Evolutionary conservation across 148 eudicot species (phyloP).

Genomic region (Nepenthes gracilis): DNA sequence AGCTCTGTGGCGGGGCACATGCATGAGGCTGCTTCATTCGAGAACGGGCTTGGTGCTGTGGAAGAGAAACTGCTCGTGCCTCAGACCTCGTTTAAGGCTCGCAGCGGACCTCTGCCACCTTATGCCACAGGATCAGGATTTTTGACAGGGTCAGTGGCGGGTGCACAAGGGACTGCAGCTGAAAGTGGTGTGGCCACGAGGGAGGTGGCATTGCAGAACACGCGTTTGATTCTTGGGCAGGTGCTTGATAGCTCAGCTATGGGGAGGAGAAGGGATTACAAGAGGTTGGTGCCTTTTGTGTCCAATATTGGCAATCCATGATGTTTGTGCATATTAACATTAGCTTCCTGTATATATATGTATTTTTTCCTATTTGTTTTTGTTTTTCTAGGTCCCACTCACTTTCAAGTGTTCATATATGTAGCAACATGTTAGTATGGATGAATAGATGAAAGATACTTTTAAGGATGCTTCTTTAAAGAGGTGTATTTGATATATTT

Average conservation of each 20-base stretch:
- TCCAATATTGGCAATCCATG: slow-evolving; percentile 48
- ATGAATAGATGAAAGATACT: too few species aligned
- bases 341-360: too few species aligned
- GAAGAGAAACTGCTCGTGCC: slow-evolving; percentile 82
- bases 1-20: slow-evolving; percentile 58
- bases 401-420: too few species aligned
- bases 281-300: slow-evolving; percentile 88
- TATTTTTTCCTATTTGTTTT: too few species aligned
- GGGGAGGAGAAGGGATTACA: slow-evolving; percentile 80
- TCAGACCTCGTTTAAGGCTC: slow-evolving; percentile 84
- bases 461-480: too few species aligned
- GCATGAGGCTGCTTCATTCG: slow-evolving; percentile 44
- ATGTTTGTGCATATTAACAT: background rate
- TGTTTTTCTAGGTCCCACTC: too few species aligned
- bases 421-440: too few species aligned
- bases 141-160: slow-evolving; percentile 29
- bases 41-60: slow-evolving; percentile 49
- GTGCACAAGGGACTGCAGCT: slow-evolving; percentile 18
- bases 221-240: slow-evolving; percentile 69
- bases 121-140: slow-evolving; percentile 50
- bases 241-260: slow-evolving; percentile 86
- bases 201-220: slow-evolving; percentile 83
- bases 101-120: slow-evolving; percentile 72
- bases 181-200: slow-evolving; percentile 66
- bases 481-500: too few species aligned